Percentiles rank a stretch among this genome's conserved stretches.
Evolutionary conservation across 139 green algal genomes (phyloP).

Genomic region (Yamagishiella unicocca): DNA sequence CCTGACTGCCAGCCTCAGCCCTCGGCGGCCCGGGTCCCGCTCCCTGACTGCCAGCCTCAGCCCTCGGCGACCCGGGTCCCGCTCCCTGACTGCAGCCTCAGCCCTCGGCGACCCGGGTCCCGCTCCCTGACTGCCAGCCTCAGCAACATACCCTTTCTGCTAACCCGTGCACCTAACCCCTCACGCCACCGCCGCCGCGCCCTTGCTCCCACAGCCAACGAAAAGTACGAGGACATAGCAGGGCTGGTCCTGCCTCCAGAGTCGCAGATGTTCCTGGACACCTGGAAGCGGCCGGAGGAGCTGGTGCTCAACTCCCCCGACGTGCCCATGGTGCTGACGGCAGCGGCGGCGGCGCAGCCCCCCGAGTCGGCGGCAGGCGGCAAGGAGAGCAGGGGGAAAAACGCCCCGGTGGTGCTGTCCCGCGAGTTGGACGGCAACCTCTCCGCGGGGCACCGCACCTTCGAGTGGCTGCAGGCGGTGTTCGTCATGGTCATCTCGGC

Average conservation of each 20-base stretch:
- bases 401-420: conserved; percentile 1
- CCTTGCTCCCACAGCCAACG: conserved; percentile 41
- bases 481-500: conserved; percentile 63
- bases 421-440: conserved; percentile 64
- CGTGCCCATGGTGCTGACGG: conserved; percentile 62
- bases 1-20: no score
- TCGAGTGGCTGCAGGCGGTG: conserved; percentile 76
- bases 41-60: no score
- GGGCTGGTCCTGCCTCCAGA: conserved; percentile 64
- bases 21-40: no score
- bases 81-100: no score
- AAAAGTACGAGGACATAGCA: conserved; percentile 73
- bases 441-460: conserved; percentile 68
- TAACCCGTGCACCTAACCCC: no score
- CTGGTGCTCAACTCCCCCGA: conserved; percentile 66
- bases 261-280: conserved; percentile 67
- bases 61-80: no score
- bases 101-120: no score
- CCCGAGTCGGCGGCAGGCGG: conserved; percentile 11
- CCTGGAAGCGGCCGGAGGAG: conserved; percentile 82
- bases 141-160: no score
- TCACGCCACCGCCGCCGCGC: no score
- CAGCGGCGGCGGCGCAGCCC: not conserved
- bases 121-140: no score
- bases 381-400: not conserved